phyloP scores from a whole-genome alignment of 495 filamentous ascomycete genomes.

The Trichoderma reesei region DNA sequence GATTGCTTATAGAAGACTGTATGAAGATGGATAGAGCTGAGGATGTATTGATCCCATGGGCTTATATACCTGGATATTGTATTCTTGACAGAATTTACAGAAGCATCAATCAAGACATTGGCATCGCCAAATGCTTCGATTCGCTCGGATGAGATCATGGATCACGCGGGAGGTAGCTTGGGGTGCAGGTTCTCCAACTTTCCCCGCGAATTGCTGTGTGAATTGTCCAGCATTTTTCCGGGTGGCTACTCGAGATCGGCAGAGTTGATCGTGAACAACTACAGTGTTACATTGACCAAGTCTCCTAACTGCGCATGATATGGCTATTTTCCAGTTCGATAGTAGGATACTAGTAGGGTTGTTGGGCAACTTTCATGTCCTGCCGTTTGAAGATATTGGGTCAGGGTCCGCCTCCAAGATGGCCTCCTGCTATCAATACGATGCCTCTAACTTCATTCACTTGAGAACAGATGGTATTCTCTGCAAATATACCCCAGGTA shows the following conservation, averaged over 20 bases:
- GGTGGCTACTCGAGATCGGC: not conserved
- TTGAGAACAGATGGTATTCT: no score
- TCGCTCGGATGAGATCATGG: not conserved
- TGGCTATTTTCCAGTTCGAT: not conserved
- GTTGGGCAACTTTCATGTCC: no score
- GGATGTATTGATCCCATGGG: no score
- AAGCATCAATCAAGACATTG: not conserved
- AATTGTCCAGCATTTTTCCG: conserved; percentile 6
- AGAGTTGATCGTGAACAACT: not conserved
- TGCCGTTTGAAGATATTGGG: no score
- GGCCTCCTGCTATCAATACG: no score
- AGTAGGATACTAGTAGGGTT: not conserved
- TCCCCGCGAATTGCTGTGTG: not conserved
- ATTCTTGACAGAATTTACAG: no score
- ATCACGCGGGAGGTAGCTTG: not conserved
- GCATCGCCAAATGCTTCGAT: not conserved
- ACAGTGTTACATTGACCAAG: not conserved
- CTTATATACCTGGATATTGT: no score
- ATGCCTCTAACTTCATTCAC: no score
- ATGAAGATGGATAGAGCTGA: no score
- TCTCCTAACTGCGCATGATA: not conserved
- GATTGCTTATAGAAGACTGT: not conserved
- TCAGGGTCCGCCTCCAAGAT: no score
- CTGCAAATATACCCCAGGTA: no score
- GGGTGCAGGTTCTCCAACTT: not conserved